Base-by-base conservation (phyloP, 139 green algal genomes). In the Chlamydomonas incerta region DNA sequence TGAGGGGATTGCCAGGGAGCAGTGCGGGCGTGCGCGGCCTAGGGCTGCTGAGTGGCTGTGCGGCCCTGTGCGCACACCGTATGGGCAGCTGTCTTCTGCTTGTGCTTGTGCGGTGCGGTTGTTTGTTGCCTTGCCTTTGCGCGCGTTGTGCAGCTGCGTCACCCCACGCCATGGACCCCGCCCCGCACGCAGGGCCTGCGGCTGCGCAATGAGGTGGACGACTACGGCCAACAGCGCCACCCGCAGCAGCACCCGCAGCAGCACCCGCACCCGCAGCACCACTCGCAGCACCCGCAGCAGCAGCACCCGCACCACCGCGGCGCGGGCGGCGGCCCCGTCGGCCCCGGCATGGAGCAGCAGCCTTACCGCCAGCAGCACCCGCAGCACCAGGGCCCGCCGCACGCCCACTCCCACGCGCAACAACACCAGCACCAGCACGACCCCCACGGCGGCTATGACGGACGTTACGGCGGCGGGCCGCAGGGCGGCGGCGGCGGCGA, bases 221-320 rank as follows among this genome's bases (percentile, higher is more conserved):
- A 29, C 75, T 17, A 15, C n/a, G 60, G 62, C 21, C 63, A 85
- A 17, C 63, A 85, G 80, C 80, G 73, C 15, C 9, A 70, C 11
- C 80, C 77, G 50, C 50, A 75, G 17, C 58, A 60, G 28, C 68
- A 74, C 29, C 70, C 74, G 34, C 41, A 73, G 3, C 35, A 84
- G 2, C 65, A 84, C 24, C 85, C 67, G 70, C 85, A 77, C 18
- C 77, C 52, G 76, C 76, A 86, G 58, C 60, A n/a, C n/a, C n/a
- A n/a, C n/a, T n/a, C n/a, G 41, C 41, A 8, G 8, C 18, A 57
- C 50, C 73, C 72, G 34, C 20, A 31, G 37, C 72, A 70, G 66
- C 52, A 35, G 31, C 18, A 28, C 55, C 31, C n/a, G 10, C 20
- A 21, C 35, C 15, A 5, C 41, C 41, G 41, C 41, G 41, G 8